Conservation (phyloP, 2,329 filamentous ascomycete species). For the Amylocarpus encephaloides region DNA sequence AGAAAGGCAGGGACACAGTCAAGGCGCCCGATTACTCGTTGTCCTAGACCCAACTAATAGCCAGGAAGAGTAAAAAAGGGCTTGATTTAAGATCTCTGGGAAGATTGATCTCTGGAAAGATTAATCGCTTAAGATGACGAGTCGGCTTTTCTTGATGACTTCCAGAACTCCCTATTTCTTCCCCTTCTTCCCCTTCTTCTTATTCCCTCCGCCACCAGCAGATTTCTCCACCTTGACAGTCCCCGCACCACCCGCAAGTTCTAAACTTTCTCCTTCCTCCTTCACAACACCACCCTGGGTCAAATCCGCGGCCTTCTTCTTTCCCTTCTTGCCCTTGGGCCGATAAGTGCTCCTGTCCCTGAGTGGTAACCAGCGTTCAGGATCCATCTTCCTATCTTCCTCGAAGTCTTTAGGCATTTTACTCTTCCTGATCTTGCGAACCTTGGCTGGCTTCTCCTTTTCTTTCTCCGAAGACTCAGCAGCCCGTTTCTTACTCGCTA, state of each 20-base stretch:
- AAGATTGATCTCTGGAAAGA: too few species aligned
- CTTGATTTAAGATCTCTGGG: too few species aligned
- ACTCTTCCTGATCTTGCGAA: slow-evolving; percentile 51
- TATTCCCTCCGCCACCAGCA: slow-evolving; percentile 28
- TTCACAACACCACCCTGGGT: slow-evolving; percentile 81
- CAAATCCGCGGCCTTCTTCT: slow-evolving; percentile 68
- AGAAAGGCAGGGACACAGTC: too few species aligned
- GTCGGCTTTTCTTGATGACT: too few species aligned
- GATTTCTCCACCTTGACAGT: slow-evolving; percentile 59
- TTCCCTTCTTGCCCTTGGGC: slow-evolving; percentile 88
- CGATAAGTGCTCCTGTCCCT: slow-evolving; percentile 83
- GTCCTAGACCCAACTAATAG: too few species aligned
- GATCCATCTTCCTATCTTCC: slow-evolving; percentile 72
- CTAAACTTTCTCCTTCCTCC: slow-evolving; percentile 59
- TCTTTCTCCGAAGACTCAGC: slow-evolving; percentile 32
- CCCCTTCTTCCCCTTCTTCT: slow-evolving; percentile 40
- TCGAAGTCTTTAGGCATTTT: slow-evolving; percentile 69
- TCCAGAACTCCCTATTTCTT: slow-evolving; percentile 43
- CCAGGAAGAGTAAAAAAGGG: too few species aligned
- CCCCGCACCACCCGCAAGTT: slow-evolving; percentile 56
- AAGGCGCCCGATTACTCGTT: too few species aligned
- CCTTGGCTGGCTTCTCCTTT: slow-evolving; percentile 42
- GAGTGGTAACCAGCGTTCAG: slow-evolving; percentile 88
- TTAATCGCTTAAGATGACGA: too few species aligned
- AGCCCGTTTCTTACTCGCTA: slow-evolving; percentile 44